A percentile compares a stretch with the other conserved stretches of the same genome.
These are phyloP conservation scores for Scalesia atractyloides DNA, from an alignment of 129 eudicot species.

Conservation along the genomic window DNA sequence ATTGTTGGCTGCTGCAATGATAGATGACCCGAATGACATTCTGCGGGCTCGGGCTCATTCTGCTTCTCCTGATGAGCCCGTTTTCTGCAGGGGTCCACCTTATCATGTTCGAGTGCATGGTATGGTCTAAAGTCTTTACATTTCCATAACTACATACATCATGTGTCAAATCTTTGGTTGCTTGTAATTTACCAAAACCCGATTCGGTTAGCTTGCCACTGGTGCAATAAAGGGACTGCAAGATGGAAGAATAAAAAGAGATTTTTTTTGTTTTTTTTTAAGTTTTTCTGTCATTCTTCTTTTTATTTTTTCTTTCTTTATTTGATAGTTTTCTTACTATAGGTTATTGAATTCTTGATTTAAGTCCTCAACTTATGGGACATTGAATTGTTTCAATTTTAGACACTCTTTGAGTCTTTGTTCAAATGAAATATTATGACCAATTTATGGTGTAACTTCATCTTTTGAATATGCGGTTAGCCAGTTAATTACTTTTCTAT, in stretches of 20 bases:
- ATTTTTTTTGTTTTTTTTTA: neutral
- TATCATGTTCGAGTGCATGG: conserved; percentile 83
- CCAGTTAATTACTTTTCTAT: too few relatives aligned
- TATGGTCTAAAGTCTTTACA: conserved; percentile 28
- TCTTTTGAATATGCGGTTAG: too few relatives aligned
- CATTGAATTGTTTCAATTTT: too few relatives aligned
- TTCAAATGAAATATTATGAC: too few relatives aligned
- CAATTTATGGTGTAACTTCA: too few relatives aligned
- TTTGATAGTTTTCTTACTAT: too few relatives aligned
- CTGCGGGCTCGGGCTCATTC: conserved; percentile 82
- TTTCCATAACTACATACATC: conserved; percentile 19
- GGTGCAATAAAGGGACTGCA: neutral
- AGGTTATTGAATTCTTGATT: too few relatives aligned
- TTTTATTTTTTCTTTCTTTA: too few relatives aligned
- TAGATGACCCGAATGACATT: conserved; percentile 85
- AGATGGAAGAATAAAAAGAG: conserved; percentile 1
- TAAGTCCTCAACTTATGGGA: too few relatives aligned
- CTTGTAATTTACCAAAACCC: neutral
- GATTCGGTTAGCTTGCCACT: too few relatives aligned
- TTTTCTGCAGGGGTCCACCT: conserved; percentile 92
- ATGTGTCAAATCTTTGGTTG: neutral
- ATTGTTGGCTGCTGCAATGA: conserved; percentile 81
- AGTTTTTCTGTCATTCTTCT: neutral
- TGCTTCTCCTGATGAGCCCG: conserved; percentile 63
- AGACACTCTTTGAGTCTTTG: too few relatives aligned